Base-by-base conservation (phyloP, 441 rosid genomes). In the Gossypium trilobum region DNA sequence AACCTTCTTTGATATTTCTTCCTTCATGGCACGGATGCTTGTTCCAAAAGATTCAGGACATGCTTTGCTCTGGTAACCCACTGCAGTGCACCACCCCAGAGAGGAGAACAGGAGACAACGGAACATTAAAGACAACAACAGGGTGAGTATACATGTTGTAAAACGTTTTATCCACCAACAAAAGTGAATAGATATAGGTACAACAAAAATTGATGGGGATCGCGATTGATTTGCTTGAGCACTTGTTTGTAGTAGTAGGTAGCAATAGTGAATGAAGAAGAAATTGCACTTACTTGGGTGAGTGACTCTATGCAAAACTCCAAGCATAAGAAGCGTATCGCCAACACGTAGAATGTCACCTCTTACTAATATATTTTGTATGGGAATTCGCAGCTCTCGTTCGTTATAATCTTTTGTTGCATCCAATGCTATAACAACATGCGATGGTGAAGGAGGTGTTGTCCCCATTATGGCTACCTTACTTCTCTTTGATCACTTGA, bases 341-440 rank as follows among this genome's bases (percentile, higher is more conserved):
- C 86, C 87, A 3, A 77, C 55, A 1, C 81, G 85, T 36, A 86
- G 85, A 75, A 88, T 82, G 77, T 82, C 87, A 5, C 88, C 87
- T 23, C 86, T 67, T 23, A 69, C 0, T 69, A 75, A 72, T 1
- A 85, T 61, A 20, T 57, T 56, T 19, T 74, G 61, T 8, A 88
- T 42, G 27, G 84, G 78, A 36, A 71, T 70, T 36, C 65, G 66
- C 13, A 88, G 79, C 79, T 85, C 87, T 5, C 79, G 73, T 29
- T 79, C 79, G 5, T 76, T 80, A 31, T 80, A 78, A 2, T 80
- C 90, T 74, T 82, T 86, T 2, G 85, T 88, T 0, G 89, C 92
- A 69, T 88, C 92, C 22, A 79, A 86, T 0, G 81, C 86, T 3
- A 85, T 74, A 64, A 88, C 78, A 39, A 85, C 79, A 75, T 74